Evolutionary conservation across 169 alveolate genomes (phyloP).

Genomic region (Eimeria acervulina): DNA sequence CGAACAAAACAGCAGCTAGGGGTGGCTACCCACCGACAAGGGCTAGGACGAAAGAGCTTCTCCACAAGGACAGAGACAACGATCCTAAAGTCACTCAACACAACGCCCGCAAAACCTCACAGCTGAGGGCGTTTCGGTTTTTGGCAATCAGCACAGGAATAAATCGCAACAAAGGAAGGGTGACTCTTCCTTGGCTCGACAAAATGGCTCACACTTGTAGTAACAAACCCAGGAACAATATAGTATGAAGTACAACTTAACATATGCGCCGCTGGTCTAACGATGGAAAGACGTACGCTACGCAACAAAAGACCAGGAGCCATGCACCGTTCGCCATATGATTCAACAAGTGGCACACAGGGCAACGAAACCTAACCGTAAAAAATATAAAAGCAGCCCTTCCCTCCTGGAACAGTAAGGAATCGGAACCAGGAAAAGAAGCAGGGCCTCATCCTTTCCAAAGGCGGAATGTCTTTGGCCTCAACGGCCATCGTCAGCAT

Average conservation of each 20-base stretch:
- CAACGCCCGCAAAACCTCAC: not conserved
- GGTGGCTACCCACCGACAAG: slow-evolving; percentile 60
- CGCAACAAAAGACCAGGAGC: not conserved
- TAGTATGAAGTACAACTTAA: not conserved
- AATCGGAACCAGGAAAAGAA: slow-evolving; percentile 81
- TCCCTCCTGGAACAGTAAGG: slow-evolving; percentile 83
- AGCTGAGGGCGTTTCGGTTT: not conserved
- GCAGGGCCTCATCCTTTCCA: slow-evolving; percentile 75
- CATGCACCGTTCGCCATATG: not conserved
- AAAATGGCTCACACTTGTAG: not conserved
- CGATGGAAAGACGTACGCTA: not conserved
- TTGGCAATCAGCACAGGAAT: not conserved
- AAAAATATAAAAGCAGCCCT: slow-evolving; percentile 79
- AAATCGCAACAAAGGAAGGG: not conserved
- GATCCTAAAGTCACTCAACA: slow-evolving; percentile 9
- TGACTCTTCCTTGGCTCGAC: not conserved
- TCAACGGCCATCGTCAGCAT: slow-evolving; percentile 74
- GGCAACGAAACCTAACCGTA: slow-evolving; percentile 59
- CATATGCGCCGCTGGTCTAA: not conserved
- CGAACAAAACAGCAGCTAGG: not conserved
- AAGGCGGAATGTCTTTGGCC: slow-evolving; percentile 69
- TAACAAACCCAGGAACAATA: not conserved
- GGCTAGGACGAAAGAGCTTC: slow-evolving; percentile 67
- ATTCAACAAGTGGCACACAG: not conserved
- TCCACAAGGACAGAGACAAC: slow-evolving; percentile 54